A percentile compares a stretch with the other conserved stretches of the same genome.
Conservation (phyloP, 768 basidiomycete genomes). For the Xerocomellus chrysenteron region DNA sequence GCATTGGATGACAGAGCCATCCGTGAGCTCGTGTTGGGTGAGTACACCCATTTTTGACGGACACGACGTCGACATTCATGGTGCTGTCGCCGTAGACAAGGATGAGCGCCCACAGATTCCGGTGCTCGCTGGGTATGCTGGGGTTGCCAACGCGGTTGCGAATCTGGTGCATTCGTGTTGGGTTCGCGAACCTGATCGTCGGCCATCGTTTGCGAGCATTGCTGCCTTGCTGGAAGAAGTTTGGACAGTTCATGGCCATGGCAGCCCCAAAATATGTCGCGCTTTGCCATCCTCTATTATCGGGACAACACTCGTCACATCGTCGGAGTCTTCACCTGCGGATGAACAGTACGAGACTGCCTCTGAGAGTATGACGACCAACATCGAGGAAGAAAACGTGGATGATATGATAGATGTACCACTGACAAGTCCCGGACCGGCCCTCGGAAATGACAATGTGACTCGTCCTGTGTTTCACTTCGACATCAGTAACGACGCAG, state of each 20-base stretch:
- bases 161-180: constrained; percentile 56
- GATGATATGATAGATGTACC: constrained; percentile 17
- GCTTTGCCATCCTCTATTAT: neutral
- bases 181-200: constrained; percentile 48
- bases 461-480: neutral
- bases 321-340: constrained; percentile 18
- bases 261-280: neutral
- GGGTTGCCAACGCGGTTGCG: constrained; percentile 33
- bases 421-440: constrained; percentile 17
- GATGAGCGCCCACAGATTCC: constrained; percentile 54
- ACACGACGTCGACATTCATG: constrained; percentile 19
- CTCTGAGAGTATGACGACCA: constrained; percentile 23
- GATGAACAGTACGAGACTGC: constrained; percentile 31
- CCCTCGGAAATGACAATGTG: neutral
- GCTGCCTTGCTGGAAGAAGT: constrained; percentile 46
- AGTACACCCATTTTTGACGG: constrained; percentile 14
- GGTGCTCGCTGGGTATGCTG: constrained; percentile 29
- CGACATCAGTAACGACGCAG: constrained; percentile 4
- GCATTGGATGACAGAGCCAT: constrained; percentile 51
- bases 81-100: constrained; percentile 37
- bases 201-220: constrained; percentile 54
- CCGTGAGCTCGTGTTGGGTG: constrained; percentile 50
- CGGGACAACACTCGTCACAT: neutral
- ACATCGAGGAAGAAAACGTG: constrained; percentile 9
- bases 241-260: constrained; percentile 37